Percentiles rank a stretch among this genome's conserved stretches.
Conservation (phyloP, 2,329 filamentous ascomycete genomes). For the Arthroderma sp. region DNA sequence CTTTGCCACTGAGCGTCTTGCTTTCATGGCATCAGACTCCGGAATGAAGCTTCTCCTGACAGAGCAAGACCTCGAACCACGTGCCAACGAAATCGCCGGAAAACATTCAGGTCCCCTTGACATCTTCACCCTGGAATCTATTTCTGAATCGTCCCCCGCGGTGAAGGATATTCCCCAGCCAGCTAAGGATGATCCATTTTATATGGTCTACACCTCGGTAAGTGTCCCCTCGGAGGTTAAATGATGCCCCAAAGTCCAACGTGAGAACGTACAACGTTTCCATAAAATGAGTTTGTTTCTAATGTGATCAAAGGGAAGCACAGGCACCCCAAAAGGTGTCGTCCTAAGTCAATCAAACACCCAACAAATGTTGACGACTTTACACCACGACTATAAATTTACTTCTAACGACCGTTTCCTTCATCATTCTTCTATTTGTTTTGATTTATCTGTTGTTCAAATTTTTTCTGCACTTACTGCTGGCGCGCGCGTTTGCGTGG, state of each 20-base stretch:
- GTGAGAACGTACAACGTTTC: no score
- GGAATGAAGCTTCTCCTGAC: slow-evolving; percentile 8
- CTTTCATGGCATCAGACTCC: slow-evolving; percentile 12
- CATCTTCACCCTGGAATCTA: not conserved
- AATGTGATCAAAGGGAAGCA: slow-evolving; percentile 10
- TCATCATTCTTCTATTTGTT: slow-evolving; percentile 10
- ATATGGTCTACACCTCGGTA: slow-evolving; percentile 15
- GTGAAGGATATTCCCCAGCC: slow-evolving; percentile 1
- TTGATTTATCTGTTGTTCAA: slow-evolving; percentile 12
- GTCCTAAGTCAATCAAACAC: slow-evolving; percentile 15
- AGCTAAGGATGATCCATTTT: slow-evolving; percentile 11
- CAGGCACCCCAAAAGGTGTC: slow-evolving; percentile 30
- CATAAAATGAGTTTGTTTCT: not conserved
- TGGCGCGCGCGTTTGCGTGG: slow-evolving; percentile 12
- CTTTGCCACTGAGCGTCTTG: slow-evolving; percentile 13
- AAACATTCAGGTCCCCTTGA: not conserved
- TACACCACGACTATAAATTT: slow-evolving; percentile 8
- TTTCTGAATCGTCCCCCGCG: not conserved
- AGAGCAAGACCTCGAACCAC: slow-evolving; percentile 5
- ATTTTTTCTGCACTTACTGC: slow-evolving; percentile 13
- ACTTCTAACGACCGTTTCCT: slow-evolving; percentile 9
- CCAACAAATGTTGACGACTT: slow-evolving; percentile 13
- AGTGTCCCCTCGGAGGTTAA: slow-evolving; percentile 1
- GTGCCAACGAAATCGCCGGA: slow-evolving; percentile 6
- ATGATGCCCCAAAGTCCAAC: no score